These are phyloP conservation scores for Apiospora aurea DNA, from an alignment of 2,329 filamentous ascomycete genomes.

Conservation along the genomic window DNA sequence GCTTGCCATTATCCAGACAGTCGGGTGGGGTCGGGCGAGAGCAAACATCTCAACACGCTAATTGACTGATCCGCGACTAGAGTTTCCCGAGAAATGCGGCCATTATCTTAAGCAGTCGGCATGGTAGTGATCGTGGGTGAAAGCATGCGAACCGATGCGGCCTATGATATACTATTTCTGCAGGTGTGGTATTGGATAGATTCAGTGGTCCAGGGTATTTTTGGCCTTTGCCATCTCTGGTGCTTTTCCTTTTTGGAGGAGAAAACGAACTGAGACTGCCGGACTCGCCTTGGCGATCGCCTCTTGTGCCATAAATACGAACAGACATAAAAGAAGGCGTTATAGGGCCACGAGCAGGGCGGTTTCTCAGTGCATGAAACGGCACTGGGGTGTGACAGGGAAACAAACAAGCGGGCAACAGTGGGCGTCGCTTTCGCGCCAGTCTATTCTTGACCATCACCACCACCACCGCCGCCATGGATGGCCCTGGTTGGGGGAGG, in stretches of 20 bases:
- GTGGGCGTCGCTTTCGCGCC: conserved; percentile 1
- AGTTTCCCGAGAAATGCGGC: background rate
- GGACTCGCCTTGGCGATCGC: background rate
- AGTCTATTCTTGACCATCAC: background rate
- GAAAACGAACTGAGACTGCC: background rate
- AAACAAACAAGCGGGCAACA: conserved; percentile 21
- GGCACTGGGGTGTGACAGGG: conserved; percentile 5
- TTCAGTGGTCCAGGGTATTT: background rate
- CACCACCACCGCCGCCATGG: background rate
- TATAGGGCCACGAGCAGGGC: conserved; percentile 6
- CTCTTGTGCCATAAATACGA: conserved; percentile 9
- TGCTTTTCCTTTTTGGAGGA: background rate
- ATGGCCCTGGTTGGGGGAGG: background rate
- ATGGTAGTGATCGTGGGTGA: background rate
- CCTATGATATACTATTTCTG: background rate
- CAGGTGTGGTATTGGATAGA: background rate
- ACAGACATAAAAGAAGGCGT: background rate
- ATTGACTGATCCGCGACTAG: background rate
- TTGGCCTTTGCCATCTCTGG: background rate
- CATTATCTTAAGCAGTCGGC: background rate
- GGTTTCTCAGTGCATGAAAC: background rate
- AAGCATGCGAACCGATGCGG: background rate
- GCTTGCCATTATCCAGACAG: background rate
- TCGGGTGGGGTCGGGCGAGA: conserved; percentile 5
- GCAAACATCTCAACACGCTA: background rate